phyloP scores from a whole-genome alignment of 2,329 filamentous ascomycete species.

The Lachnellula cervina region DNA sequence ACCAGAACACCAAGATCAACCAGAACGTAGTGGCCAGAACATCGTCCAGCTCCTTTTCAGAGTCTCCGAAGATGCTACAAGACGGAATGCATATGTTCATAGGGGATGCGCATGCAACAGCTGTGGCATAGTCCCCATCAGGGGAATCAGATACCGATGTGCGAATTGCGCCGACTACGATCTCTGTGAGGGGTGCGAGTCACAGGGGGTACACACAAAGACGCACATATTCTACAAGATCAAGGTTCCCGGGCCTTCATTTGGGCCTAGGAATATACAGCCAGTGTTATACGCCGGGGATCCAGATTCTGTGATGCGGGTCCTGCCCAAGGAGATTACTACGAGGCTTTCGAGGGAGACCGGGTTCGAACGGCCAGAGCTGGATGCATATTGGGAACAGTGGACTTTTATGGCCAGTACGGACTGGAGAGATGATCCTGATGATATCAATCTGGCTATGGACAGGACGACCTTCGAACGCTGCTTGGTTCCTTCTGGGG shows the following conservation, averaged over 20 bases:
- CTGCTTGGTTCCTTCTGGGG: constrained; percentile 80
- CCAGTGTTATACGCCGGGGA: constrained; percentile 87
- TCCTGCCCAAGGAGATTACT: constrained; percentile 62
- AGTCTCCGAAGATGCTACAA: constrained; percentile 89
- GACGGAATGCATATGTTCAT: constrained; percentile 84
- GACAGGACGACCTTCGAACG: constrained; percentile 90
- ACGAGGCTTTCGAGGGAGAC: constrained; percentile 66
- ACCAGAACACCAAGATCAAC: constrained; percentile 20
- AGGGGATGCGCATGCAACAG: constrained; percentile 88
- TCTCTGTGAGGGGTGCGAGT: constrained; percentile 89
- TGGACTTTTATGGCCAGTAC: constrained; percentile 91
- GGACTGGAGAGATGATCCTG: constrained; percentile 77
- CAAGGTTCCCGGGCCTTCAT: constrained; percentile 78
- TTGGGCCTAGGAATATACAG: constrained; percentile 74
- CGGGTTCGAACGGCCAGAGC: constrained; percentile 75
- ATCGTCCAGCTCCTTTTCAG: constrained; percentile 82
- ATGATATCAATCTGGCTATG: constrained; percentile 74
- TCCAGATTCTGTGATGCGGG: constrained; percentile 64
- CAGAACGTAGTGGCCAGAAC: constrained; percentile 60
- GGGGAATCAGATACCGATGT: constrained; percentile 88
- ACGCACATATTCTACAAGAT: constrained; percentile 98
- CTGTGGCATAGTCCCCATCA: constrained; percentile 82
- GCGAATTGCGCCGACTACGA: constrained; percentile 96
- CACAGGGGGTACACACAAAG: constrained; percentile 67
- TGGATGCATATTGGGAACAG: constrained; percentile 94